Evolutionary conservation across 2,329 filamentous ascomycete genomes (phyloP).

Genomic region (Penicillium polonicum): DNA sequence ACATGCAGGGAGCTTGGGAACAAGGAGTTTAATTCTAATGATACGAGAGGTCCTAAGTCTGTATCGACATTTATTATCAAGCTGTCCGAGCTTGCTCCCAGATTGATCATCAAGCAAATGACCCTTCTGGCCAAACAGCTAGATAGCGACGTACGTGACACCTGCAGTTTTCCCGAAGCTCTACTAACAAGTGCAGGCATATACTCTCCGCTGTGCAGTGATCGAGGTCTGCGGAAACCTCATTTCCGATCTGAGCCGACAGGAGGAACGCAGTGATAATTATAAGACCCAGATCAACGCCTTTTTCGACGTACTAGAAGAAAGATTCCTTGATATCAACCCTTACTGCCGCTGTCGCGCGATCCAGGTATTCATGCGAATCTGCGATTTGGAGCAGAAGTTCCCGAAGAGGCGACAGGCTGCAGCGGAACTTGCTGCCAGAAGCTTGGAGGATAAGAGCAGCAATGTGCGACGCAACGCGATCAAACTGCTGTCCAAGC

Average conservation of each 20-base stretch:
- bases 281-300: conserved; percentile 93
- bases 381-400: conserved; percentile 94
- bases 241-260: conserved; percentile 83
- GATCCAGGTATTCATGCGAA: conserved; percentile 87
- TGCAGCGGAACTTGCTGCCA: conserved; percentile 80
- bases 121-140: conserved; percentile 90
- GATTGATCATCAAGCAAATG: conserved; percentile 96
- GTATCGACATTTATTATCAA: conserved; percentile 92
- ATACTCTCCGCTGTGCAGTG: conserved; percentile 86
- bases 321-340: conserved; percentile 93
- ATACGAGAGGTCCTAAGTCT: conserved; percentile 92
- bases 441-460: conserved; percentile 94
- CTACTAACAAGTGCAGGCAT: conserved; percentile 58
- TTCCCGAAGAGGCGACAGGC: conserved; percentile 88
- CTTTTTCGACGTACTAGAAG: conserved; percentile 95
- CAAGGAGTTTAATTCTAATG: conserved; percentile 97
- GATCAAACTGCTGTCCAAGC: conserved; percentile 81
- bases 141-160: conserved; percentile 74
- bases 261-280: conserved; percentile 87
- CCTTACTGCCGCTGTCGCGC: conserved; percentile 90
- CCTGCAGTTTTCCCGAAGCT: neutral
- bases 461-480: conserved; percentile 95
- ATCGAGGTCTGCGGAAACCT: conserved; percentile 98
- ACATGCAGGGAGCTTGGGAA: conserved; percentile 76
- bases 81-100: conserved; percentile 85